Evolutionary conservation across 345 rosid genomes (phyloP).

Genomic region (Citrus reticulata): DNA sequence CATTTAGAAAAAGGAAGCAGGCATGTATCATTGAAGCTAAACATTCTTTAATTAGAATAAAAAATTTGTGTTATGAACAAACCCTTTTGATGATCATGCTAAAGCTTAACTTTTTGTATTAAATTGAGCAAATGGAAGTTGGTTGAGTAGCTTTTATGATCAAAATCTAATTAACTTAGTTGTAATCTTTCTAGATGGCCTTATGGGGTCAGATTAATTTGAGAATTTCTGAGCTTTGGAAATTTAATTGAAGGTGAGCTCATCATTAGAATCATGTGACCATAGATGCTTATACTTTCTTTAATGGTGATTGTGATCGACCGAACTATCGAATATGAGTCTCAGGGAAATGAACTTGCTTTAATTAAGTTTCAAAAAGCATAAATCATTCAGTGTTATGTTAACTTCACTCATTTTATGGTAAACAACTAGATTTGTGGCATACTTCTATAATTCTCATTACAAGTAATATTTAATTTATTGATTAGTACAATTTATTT

Average conservation of each 20-base stretch:
- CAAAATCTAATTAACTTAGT: background rate
- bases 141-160: conserved; percentile 19
- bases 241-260: conserved; percentile 30
- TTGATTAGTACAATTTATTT: too few species aligned
- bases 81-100: conserved; percentile 10
- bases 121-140: conserved; percentile 10
- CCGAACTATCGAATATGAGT: background rate
- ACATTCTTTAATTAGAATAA: conserved; percentile 27
- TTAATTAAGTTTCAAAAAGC: background rate
- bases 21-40: conserved; percentile 29
- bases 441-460: too few species aligned
- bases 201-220: background rate
- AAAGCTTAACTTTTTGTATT: conserved; percentile 32
- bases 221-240: background rate
- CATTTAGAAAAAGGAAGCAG: conserved; percentile 22
- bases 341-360: background rate
- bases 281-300: background rate
- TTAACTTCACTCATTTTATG: too few species aligned
- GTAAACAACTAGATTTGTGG: too few species aligned
- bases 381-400: background rate
- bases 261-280: conserved; percentile 46
- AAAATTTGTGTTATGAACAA: conserved; percentile 3
- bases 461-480: too few species aligned
- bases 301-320: conserved; percentile 3
- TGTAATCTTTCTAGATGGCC: too few species aligned